Conservation (phyloP, 306 rosid species). For the Boehmeria nivea region DNA sequence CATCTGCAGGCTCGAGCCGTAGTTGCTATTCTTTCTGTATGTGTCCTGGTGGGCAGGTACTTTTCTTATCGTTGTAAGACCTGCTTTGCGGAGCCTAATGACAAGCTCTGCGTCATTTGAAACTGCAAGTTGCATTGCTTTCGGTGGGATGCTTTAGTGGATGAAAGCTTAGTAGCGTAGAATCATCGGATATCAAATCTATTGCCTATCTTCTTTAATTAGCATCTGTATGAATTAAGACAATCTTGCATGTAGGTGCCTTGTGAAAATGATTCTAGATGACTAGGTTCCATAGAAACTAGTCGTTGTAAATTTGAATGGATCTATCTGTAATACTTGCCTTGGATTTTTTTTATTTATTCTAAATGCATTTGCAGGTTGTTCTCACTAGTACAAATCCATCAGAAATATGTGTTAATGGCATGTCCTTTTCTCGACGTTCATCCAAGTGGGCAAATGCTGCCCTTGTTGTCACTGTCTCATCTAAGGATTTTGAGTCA, state of each 20-base stretch:
- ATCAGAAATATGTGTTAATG: slow-evolving; percentile 84
- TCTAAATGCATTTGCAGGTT: slow-evolving; percentile 55
- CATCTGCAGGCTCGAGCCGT: slow-evolving; percentile 37
- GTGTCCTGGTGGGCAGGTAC: slow-evolving; percentile 99
- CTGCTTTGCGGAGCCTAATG: background rate
- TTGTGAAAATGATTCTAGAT: background rate
- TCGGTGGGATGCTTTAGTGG: background rate
- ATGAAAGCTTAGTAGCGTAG: no score
- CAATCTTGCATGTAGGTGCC: no score
- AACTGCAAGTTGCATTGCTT: slow-evolving; percentile 1
- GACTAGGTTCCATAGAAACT: background rate
- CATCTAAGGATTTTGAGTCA: slow-evolving; percentile 64
- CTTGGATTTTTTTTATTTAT: background rate
- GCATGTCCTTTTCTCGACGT: slow-evolving; percentile 96
- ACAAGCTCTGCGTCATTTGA: background rate
- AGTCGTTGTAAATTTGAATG: slow-evolving; percentile 8
- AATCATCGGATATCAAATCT: background rate
- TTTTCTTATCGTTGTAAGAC: slow-evolving; percentile 17
- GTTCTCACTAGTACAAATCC: slow-evolving; percentile 93
- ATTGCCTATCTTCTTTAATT: no score
- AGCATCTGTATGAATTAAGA: no score
- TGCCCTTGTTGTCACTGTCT: slow-evolving; percentile 84
- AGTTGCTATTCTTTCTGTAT: slow-evolving; percentile 96
- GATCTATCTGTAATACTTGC: background rate
- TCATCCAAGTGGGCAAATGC: slow-evolving; percentile 99